A percentile compares a stretch with the other conserved stretches of the same genome.
Evolutionary conservation across 805 yeast species (phyloP).

Genomic region (Candida ulmi): DNA sequence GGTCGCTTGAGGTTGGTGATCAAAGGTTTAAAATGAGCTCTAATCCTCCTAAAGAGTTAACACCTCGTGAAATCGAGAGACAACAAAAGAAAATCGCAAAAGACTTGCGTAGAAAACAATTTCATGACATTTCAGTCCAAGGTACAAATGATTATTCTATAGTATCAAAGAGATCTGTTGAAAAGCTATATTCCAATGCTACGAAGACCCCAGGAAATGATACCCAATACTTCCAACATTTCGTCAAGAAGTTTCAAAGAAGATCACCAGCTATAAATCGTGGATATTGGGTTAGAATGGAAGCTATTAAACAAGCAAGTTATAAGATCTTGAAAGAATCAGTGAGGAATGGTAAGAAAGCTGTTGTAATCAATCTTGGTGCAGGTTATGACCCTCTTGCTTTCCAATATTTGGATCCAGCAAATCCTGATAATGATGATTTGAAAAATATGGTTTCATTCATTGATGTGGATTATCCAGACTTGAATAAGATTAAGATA

Average conservation of each 20-base stretch:
- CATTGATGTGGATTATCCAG: constrained; percentile 74
- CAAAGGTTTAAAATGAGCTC: too few species aligned
- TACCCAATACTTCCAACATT: constrained; percentile 52
- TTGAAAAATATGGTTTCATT: constrained; percentile 37
- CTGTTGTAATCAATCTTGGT: constrained; percentile 61
- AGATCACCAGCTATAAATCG: constrained; percentile 78
- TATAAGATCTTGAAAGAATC: constrained; percentile 36
- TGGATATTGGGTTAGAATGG: constrained; percentile 80
- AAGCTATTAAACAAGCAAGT: constrained; percentile 53
- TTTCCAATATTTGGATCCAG: constrained; percentile 39
- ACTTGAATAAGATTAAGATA: constrained; percentile 51
- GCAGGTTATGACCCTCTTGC: constrained; percentile 73
- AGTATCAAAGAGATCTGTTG: constrained; percentile 78
- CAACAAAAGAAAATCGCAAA: constrained; percentile 30
- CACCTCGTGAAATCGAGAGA: constrained; percentile 6
- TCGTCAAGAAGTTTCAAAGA: constrained; percentile 61
- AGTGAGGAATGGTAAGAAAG: constrained; percentile 19
- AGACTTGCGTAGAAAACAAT: constrained; percentile 39
- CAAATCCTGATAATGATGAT: constrained; percentile 22
- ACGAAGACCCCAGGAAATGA: constrained; percentile 14
- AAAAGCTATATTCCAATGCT: constrained; percentile 50
- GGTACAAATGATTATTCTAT: constrained; percentile 82
- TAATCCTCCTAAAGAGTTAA: background rate
- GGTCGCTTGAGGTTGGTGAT: too few species aligned
- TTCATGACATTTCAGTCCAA: constrained; percentile 66